Evolutionary conservation across 2,329 filamentous ascomycete genomes (phyloP).

Genomic region (Ceratocystis diversiconidia): DNA sequence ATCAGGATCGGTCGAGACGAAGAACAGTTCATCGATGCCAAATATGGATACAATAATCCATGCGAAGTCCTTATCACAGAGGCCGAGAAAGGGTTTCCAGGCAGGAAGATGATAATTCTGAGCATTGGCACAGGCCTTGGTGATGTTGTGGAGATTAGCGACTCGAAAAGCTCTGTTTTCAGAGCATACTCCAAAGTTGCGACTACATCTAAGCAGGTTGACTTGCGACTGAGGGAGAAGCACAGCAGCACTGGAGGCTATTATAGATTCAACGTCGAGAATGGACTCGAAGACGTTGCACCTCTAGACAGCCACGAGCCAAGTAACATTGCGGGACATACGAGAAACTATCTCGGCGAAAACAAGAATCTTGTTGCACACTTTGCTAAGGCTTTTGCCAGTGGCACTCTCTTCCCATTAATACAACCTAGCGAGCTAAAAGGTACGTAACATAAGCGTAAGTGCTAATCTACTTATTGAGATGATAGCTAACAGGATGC

Average conservation of each 20-base stretch:
- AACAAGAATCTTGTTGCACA: too few relatives aligned
- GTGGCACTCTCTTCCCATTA: too few relatives aligned
- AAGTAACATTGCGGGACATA: conserved; percentile 21
- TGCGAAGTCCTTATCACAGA: conserved; percentile 23
- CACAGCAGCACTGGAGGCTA: too few relatives aligned
- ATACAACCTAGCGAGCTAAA: too few relatives aligned
- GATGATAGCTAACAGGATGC: too few relatives aligned
- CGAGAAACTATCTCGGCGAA: conserved; percentile 9
- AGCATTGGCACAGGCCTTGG: conserved; percentile 24
- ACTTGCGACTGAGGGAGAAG: too few relatives aligned
- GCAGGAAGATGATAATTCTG: conserved; percentile 17
- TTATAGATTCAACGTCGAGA: conserved; percentile 22
- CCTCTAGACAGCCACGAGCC: conserved; percentile 22
- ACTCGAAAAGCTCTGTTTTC: conserved; percentile 2
- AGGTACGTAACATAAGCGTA: rapidly evolving
- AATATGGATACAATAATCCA: conserved; percentile 25
- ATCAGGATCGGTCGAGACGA: not conserved
- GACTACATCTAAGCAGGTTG: too few relatives aligned
- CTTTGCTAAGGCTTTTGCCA: too few relatives aligned
- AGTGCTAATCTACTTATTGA: rapidly evolving
- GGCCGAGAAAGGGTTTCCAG: conserved; percentile 22
- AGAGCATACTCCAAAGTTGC: too few relatives aligned
- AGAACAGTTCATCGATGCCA: conserved; percentile 24
- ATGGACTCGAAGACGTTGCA: conserved; percentile 22
- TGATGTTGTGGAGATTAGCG: conserved; percentile 19